Base-by-base conservation (phyloP, 73 alveolate genomes). In the Breviolum minutum region DNA sequence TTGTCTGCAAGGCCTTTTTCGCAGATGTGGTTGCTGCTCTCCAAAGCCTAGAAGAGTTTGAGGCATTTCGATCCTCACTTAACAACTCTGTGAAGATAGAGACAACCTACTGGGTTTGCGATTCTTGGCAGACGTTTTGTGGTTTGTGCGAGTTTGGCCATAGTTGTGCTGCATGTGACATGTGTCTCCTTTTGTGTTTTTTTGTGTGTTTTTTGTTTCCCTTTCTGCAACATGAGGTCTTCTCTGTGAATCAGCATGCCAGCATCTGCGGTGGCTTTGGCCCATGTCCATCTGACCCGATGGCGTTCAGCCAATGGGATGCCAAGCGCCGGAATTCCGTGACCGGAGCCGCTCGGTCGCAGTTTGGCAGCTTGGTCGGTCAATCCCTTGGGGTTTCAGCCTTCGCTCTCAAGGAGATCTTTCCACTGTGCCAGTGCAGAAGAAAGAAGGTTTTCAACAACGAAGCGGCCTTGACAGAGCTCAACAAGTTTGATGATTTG, bases 211-310 rank as follows among this genome's bases (percentile, higher is more conserved):
- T 68, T 68, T 68, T 22, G 77, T 14, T 14, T 17, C 77, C 77
- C 77, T 68, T 68, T 22, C 77, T 2, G 77, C 77, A 68, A 68
- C 17, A 22, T 68, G 64, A 82, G 90, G 90, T 82, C 68, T 82
- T 82, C 71, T 82, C 71, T 0, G 90, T 82, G 90, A 82, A 82
- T 48, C 90, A 82, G 70, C 90, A 82, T 48, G 90, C 90, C 90
- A 82, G 90, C 69, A 82, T 82, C 62, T 82, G 90, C 17, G 90
- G 71, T 32, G 90, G 90, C 90, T 82, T 82, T 48, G 90, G 90
- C 32, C 90, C 90, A 0, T 32, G 71, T 29, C 90, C 90, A 32
- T 27, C 62, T n/a, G 17, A 62, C 20, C 22, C 68, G 3, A 10
- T 9, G 19, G 90, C 30, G 48, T 40, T 9, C 71, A 48, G 12